Conservation (phyloP, 495 filamentous ascomycete genomes). For the Cenococcum geophilum region DNA sequence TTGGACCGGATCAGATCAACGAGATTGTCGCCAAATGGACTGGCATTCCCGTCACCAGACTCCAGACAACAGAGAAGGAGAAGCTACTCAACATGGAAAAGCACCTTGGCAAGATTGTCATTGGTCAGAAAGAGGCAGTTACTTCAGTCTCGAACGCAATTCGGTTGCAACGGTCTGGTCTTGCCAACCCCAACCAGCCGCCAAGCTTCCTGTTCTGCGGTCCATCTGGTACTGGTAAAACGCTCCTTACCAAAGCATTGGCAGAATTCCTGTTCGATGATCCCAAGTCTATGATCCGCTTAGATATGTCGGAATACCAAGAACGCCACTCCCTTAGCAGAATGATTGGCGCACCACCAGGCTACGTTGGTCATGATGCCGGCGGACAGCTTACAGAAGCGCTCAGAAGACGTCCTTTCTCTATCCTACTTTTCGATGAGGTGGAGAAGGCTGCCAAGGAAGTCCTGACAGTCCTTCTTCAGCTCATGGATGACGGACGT, state of each 20-base stretch:
- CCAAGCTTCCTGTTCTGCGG: constrained; percentile 98
- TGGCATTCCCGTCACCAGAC: constrained; percentile 87
- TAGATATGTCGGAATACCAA: constrained; percentile 99
- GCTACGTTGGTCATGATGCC: constrained; percentile 94
- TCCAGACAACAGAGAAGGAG: constrained; percentile 94
- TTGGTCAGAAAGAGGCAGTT: constrained; percentile 95
- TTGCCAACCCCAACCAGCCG: constrained; percentile 90
- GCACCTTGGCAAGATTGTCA: constrained; percentile 70
- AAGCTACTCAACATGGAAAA: constrained; percentile 94
- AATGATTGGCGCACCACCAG: constrained; percentile 96
- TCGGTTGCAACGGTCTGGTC: constrained; percentile 84
- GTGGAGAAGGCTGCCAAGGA: constrained; percentile 98
- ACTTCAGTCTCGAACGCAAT: constrained; percentile 91
- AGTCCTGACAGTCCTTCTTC: constrained; percentile 88
- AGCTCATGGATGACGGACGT: constrained; percentile 98
- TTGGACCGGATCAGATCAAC: constrained; percentile 97
- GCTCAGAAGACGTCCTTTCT: constrained; percentile 89
- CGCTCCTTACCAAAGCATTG: constrained; percentile 88
- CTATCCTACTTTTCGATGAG: constrained; percentile 95
- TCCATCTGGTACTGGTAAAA: constrained; percentile 96
- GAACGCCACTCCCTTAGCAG: constrained; percentile 92
- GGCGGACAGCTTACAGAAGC: constrained; percentile 94
- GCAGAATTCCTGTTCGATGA: constrained; percentile 99
- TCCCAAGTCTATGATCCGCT: constrained; percentile 93
- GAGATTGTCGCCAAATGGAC: constrained; percentile 96